Percentiles rank a stretch among this genome's conserved stretches.
Evolutionary conservation across 2,329 filamentous ascomycete species (phyloP).

Genomic region (Fusarium sp.): DNA sequence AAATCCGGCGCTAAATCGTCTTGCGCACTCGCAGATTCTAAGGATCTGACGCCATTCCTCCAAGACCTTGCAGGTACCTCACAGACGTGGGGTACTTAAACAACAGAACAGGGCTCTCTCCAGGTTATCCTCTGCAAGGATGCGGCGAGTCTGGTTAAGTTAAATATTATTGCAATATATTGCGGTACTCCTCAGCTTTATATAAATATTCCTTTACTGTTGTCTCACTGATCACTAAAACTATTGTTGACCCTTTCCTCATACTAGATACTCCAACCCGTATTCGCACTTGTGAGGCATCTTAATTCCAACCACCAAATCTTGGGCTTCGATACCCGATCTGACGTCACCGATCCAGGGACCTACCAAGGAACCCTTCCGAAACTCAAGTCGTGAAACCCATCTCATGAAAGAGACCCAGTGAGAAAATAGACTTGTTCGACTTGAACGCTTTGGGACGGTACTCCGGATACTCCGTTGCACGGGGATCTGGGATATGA

Average conservation of each 20-base stretch:
- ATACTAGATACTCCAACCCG: slow-evolving; percentile 2
- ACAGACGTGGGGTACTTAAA: slow-evolving; percentile 30
- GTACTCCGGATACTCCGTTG: background rate
- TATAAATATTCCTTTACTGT: background rate
- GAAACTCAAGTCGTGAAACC: slow-evolving; percentile 19
- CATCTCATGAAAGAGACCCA: slow-evolving; percentile 1
- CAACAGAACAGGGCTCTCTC: slow-evolving; percentile 12
- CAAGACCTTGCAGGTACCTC: slow-evolving; percentile 26
- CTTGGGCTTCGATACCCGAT: slow-evolving; percentile 16
- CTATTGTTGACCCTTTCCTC: background rate
- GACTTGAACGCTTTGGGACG: background rate
- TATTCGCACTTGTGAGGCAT: slow-evolving; percentile 5
- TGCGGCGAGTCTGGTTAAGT: background rate
- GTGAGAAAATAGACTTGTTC: slow-evolving; percentile 8
- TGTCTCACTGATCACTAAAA: too few species aligned
- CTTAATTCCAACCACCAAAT: slow-evolving; percentile 3
- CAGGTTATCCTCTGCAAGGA: slow-evolving; percentile 16
- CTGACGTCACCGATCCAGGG: slow-evolving; percentile 34
- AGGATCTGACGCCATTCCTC: slow-evolving; percentile 36
- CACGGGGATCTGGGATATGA: background rate
- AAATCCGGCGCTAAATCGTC: slow-evolving; percentile 26
- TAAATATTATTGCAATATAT: background rate
- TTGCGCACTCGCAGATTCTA: slow-evolving; percentile 8
- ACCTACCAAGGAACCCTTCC: slow-evolving; percentile 20
- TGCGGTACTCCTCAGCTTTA: background rate